Conservation (phyloP, 2,329 filamentous ascomycete species). For the Verticillium nubilum region DNA sequence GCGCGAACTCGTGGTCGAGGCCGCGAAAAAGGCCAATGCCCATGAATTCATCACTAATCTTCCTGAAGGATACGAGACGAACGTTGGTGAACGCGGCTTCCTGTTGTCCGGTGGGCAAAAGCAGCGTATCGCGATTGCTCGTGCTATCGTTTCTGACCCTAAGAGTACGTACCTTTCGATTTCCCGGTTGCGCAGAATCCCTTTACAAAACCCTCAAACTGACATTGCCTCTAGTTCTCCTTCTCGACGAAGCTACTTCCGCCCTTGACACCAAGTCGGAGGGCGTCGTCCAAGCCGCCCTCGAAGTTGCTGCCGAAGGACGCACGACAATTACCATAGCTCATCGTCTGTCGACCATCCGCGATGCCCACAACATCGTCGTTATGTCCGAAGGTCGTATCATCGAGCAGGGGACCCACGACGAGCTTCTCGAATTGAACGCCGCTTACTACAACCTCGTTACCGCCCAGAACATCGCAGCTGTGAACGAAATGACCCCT, state of each 20-base stretch:
- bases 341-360: conserved; percentile 91
- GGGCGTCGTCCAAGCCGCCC: conserved; percentile 85
- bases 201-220: conserved; percentile 2
- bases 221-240: conserved; percentile 48
- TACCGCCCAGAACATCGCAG: conserved; percentile 77
- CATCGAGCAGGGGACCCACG: conserved; percentile 85
- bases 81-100: conserved; percentile 93
- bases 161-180: conserved; percentile 46
- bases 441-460: conserved; percentile 82
- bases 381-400: conserved; percentile 85
- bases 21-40: conserved; percentile 86
- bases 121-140: conserved; percentile 90
- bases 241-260: conserved; percentile 92
- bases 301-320: conserved; percentile 79
- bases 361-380: conserved; percentile 90
- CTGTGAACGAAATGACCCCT: conserved; percentile 46
- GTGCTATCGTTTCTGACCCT: conserved; percentile 84
- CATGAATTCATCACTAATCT: conserved; percentile 83
- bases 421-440: conserved; percentile 64
- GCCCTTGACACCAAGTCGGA: conserved; percentile 93
- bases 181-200: not conserved
- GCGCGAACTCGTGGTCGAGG: conserved; percentile 66
- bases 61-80: conserved; percentile 85
- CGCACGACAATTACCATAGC: conserved; percentile 95
- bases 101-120: conserved; percentile 92